Evolutionary conservation across 2,329 filamentous ascomycete genomes (phyloP).

Genomic region (Ceratocystis papillata): DNA sequence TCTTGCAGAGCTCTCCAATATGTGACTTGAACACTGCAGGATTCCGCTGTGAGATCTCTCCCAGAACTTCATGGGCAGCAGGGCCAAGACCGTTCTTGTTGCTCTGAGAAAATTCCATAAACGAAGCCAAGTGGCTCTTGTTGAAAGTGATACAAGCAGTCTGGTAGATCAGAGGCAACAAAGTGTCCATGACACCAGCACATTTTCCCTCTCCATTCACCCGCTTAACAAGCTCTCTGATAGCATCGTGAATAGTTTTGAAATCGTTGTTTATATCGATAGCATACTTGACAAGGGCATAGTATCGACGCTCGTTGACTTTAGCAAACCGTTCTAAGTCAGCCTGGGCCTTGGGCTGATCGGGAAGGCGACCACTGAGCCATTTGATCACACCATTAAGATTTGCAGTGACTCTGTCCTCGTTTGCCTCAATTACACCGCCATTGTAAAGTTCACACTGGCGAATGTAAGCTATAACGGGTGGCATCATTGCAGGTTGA

Average conservation of each 20-base stretch:
- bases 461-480: slow-evolving; percentile 64
- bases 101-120: slow-evolving; percentile 76
- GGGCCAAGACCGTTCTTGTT: slow-evolving; percentile 67
- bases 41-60: slow-evolving; percentile 80
- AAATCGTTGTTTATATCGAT: slow-evolving; percentile 83
- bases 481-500: slow-evolving; percentile 62
- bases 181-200: slow-evolving; percentile 61
- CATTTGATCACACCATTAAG: slow-evolving; percentile 64
- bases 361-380: slow-evolving; percentile 64
- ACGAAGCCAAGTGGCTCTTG: slow-evolving; percentile 80
- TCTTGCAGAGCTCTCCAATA: slow-evolving; percentile 79
- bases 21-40: slow-evolving; percentile 88
- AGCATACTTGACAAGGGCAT: slow-evolving; percentile 78
- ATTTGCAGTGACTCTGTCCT: slow-evolving; percentile 56
- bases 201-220: slow-evolving; percentile 41
- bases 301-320: slow-evolving; percentile 76
- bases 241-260: slow-evolving; percentile 76
- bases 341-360: slow-evolving; percentile 56
- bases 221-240: slow-evolving; percentile 79
- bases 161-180: slow-evolving; percentile 73
- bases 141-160: slow-evolving; percentile 82
- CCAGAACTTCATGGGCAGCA: slow-evolving; percentile 78
- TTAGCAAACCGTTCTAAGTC: slow-evolving; percentile 89
- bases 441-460: slow-evolving; percentile 86
- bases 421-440: slow-evolving; percentile 64